Conservation (phyloP, 1,139 yeast genomes). For the Zhuliangozyma parablackwelliae region DNA sequence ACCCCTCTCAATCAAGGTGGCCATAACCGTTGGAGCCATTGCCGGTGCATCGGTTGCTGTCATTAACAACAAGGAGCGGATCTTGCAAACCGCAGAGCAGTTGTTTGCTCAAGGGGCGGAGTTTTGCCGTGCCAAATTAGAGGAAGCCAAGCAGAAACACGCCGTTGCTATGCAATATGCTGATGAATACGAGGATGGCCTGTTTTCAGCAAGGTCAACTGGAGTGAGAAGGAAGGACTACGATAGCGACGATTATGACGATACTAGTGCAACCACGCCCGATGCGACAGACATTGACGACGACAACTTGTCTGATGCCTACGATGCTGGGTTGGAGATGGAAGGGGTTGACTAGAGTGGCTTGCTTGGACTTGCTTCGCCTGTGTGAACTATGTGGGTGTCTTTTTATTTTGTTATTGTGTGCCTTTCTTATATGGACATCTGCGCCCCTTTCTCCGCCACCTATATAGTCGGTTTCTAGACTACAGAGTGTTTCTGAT, state of each 20-base stretch:
- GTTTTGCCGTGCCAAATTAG: conserved; percentile 25
- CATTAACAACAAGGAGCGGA: conserved; percentile 27
- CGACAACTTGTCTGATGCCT: conserved; percentile 9
- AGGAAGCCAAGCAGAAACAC: conserved; percentile 15
- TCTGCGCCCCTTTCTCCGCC: too few relatives aligned
- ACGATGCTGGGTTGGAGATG: conserved; percentile 13
- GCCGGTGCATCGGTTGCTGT: conserved; percentile 39
- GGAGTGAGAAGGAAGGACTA: too few relatives aligned
- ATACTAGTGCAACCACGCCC: conserved; percentile 22
- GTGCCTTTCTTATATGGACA: too few relatives aligned
- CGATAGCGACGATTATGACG: conserved; percentile 14
- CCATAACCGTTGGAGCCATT: conserved; percentile 36
- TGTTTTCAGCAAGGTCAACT: conserved; percentile 7
- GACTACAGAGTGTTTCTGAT: too few relatives aligned
- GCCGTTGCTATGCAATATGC: conserved; percentile 23
- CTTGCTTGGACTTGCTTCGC: too few relatives aligned
- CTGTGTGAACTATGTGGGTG: too few relatives aligned
- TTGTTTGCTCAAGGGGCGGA: conserved; percentile 34
- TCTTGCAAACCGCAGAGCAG: conserved; percentile 30
- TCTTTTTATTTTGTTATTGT: too few relatives aligned
- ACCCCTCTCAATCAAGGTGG: conserved; percentile 37
- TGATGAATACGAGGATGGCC: conserved; percentile 22
- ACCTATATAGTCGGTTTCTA: too few relatives aligned
- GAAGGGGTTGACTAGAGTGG: too few relatives aligned
- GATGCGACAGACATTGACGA: conserved; percentile 9